Conservation (phyloP, 2,329 filamentous ascomycete species). For the Cladosporium sp. region DNA sequence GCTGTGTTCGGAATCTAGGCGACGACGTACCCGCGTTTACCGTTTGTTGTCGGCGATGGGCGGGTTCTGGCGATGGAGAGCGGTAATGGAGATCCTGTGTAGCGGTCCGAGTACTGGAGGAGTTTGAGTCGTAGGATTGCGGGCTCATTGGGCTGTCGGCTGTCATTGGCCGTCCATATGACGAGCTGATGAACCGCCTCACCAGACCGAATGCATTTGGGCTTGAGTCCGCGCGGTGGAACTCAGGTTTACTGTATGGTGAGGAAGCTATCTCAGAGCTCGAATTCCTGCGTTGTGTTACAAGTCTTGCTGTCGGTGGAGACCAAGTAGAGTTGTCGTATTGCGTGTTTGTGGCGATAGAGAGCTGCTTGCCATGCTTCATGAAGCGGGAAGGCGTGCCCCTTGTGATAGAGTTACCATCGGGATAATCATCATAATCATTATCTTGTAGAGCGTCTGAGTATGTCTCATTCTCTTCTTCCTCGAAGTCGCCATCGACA, state of each 20-base stretch:
- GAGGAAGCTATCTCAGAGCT: conserved; percentile 21
- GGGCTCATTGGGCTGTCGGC: not conserved
- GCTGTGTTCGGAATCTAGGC: not conserved
- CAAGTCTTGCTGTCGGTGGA: not conserved
- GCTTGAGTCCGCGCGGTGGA: conserved; percentile 28
- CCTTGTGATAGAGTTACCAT: conserved; percentile 30
- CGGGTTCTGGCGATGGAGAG: not conserved
- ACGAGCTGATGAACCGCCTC: not conserved
- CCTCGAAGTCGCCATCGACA: conserved; percentile 8
- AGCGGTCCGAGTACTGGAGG: conserved; percentile 25
- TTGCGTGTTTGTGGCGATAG: conserved; percentile 16
- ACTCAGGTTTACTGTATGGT: conserved; percentile 22
- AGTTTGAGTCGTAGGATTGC: conserved; percentile 5
- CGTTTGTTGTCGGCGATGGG: not conserved
- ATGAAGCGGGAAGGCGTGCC: conserved; percentile 35
- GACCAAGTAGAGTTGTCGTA: conserved; percentile 19
- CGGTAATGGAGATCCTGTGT: conserved; percentile 12
- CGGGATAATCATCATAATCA: conserved; percentile 29
- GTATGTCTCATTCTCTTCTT: conserved; percentile 17
- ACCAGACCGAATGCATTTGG: conserved; percentile 12
- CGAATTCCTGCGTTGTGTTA: conserved; percentile 21
- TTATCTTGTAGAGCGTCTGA: conserved; percentile 18
- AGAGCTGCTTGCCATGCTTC: conserved; percentile 22
- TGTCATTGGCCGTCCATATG: not conserved
- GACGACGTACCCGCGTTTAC: not conserved